A percentile compares a stretch with the other conserved stretches of the same genome.
phyloP scores from a whole-genome alignment of 495 filamentous ascomycete species.

The Aspergillus incahuasiensis region DNA sequence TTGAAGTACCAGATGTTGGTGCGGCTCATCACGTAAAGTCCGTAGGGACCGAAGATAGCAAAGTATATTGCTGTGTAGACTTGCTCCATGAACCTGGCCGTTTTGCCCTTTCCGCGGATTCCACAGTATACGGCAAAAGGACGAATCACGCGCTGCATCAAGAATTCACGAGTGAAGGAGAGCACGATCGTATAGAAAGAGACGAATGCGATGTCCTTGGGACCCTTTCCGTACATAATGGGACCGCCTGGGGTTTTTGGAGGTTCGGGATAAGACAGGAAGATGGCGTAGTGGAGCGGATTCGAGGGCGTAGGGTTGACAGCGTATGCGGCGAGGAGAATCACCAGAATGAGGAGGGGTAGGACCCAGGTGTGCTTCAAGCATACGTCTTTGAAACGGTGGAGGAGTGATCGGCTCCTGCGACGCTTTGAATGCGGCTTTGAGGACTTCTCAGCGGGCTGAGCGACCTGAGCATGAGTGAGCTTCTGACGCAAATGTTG shows the following conservation, averaged over 20 bases:
- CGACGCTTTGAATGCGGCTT: conserved; percentile 46
- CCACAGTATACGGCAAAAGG: conserved; percentile 69
- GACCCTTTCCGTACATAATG: conserved; percentile 85
- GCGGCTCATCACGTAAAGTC: conserved; percentile 86
- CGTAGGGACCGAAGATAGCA: conserved; percentile 74
- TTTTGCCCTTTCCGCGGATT: conserved; percentile 71
- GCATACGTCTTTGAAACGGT: conserved; percentile 60
- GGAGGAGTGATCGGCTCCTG: conserved; percentile 55
- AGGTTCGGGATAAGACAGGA: conserved; percentile 84
- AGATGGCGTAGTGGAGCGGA: conserved; percentile 80
- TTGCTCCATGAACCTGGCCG: conserved; percentile 94
- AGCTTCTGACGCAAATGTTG: conserved; percentile 12
- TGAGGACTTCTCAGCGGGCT: conserved; percentile 26
- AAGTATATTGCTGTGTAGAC: conserved; percentile 98
- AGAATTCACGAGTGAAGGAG: conserved; percentile 90
- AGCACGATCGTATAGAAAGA: conserved; percentile 85
- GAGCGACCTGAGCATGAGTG: conserved; percentile 20
- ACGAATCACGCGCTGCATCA: conserved; percentile 89
- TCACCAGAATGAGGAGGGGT: conserved; percentile 64
- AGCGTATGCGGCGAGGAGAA: conserved; percentile 64
- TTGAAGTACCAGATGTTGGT: conserved; percentile 99
- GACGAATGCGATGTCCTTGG: conserved; percentile 79
- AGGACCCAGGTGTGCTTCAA: conserved; percentile 76
- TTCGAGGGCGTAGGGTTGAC: conserved; percentile 78
- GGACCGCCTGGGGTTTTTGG: conserved; percentile 47